Evolutionary conservation across 2,329 filamentous ascomycete genomes (phyloP).

Genomic region (Sporothrix variecibatus): DNA sequence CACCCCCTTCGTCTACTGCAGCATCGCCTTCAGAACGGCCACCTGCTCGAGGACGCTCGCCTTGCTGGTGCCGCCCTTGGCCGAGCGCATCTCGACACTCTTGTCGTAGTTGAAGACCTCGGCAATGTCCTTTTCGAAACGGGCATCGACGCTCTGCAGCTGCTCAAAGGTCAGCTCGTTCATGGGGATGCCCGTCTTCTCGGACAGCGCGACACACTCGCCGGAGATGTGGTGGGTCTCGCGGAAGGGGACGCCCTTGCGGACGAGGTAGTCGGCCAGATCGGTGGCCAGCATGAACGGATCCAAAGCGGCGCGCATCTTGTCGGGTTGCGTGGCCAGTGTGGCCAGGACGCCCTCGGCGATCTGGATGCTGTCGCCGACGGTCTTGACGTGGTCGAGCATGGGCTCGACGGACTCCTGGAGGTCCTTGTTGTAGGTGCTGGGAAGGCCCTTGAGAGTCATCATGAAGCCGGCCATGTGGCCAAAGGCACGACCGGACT

Average conservation of each 20-base stretch:
- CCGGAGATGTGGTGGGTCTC: slow-evolving; percentile 83
- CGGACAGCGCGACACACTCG: slow-evolving; percentile 70
- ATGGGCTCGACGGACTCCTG: slow-evolving; percentile 87
- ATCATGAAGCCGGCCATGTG: slow-evolving; percentile 80
- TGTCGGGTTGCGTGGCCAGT: slow-evolving; percentile 66
- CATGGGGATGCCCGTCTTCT: slow-evolving; percentile 68
- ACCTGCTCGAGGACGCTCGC: slow-evolving; percentile 38
- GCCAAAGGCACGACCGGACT: slow-evolving; percentile 74
- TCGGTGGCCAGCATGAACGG: slow-evolving; percentile 82
- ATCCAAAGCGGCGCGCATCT: slow-evolving; percentile 77
- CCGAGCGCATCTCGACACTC: slow-evolving; percentile 76
- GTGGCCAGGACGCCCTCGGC: slow-evolving; percentile 79
- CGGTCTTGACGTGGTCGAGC: slow-evolving; percentile 79
- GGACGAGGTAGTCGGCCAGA: slow-evolving; percentile 66
- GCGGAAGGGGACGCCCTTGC: slow-evolving; percentile 75
- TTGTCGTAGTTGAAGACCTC: slow-evolving; percentile 77
- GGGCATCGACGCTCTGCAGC: slow-evolving; percentile 65
- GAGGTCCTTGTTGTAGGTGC: slow-evolving; percentile 89
- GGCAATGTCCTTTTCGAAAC: slow-evolving; percentile 71
- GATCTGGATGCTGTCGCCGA: slow-evolving; percentile 79
- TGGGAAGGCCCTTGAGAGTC: slow-evolving; percentile 70
- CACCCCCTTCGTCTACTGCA: slow-evolving; percentile 8
- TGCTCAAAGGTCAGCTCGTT: slow-evolving; percentile 68
- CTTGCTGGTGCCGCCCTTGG: slow-evolving; percentile 77
- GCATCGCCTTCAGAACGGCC: slow-evolving; percentile 30